These are phyloP conservation scores for Neophaeococcomyces aloes DNA, from an alignment of 2,329 filamentous ascomycete species.

Conservation along the genomic window DNA sequence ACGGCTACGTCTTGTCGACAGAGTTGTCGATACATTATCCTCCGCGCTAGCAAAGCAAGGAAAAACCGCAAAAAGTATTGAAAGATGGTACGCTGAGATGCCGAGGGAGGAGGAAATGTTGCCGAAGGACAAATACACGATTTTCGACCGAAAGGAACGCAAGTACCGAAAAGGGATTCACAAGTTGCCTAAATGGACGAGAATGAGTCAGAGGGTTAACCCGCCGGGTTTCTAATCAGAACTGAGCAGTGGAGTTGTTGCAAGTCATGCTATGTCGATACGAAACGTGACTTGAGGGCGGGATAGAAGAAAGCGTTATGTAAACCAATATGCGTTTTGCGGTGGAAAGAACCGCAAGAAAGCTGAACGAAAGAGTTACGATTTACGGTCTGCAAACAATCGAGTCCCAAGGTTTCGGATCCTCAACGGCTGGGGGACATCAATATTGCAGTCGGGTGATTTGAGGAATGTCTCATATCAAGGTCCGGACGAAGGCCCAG, in stretches of 20 bases:
- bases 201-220: slow-evolving; percentile 86
- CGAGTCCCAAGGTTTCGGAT: too few species aligned
- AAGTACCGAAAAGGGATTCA: slow-evolving; percentile 94
- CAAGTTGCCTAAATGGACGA: slow-evolving; percentile 88
- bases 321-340: too few species aligned
- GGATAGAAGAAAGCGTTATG: background rate
- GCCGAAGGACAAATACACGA: slow-evolving; percentile 91
- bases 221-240: slow-evolving; percentile 68
- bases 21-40: slow-evolving; percentile 73
- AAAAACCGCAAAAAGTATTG: slow-evolving; percentile 62
- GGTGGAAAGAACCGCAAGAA: too few species aligned
- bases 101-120: slow-evolving; percentile 92
- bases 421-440: too few species aligned
- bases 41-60: slow-evolving; percentile 63
- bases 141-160: slow-evolving; percentile 95
- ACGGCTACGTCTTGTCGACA: slow-evolving; percentile 75
- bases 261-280: background rate
- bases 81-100: slow-evolving; percentile 93
- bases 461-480: too few species aligned
- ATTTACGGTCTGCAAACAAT: too few species aligned
- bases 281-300: background rate
- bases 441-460: too few species aligned
- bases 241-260: background rate
- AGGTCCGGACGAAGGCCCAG: too few species aligned
- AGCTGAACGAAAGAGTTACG: too few species aligned